Percentiles rank a stretch among this genome's conserved stretches.
Conservation (phyloP, 352 stramenopile species). For the Peronospora destructor region DNA sequence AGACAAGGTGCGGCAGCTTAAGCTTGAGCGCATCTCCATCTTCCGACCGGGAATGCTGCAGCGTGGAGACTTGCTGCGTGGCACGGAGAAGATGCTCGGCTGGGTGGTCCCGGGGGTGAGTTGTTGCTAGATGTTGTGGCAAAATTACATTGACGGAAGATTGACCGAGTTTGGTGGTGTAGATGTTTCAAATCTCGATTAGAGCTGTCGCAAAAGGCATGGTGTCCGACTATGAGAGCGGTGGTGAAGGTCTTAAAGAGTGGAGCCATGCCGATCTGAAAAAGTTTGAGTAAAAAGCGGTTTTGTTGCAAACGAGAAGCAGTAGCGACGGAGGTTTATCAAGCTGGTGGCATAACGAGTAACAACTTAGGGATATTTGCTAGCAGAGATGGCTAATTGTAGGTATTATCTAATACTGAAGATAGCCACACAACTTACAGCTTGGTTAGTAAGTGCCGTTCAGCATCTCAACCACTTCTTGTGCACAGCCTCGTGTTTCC, state of each 20-base stretch:
- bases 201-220: constrained; percentile 56
- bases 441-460: no score
- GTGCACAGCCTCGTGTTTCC: no score
- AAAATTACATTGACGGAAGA: background rate
- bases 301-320: background rate
- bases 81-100: constrained; percentile 40
- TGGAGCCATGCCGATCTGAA: constrained; percentile 51
- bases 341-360: background rate
- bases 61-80: constrained; percentile 47
- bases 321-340: background rate
- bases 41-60: constrained; percentile 58
- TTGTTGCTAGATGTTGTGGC: constrained; percentile 2
- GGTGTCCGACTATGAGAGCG: constrained; percentile 61
- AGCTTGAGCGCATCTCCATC: constrained; percentile 46
- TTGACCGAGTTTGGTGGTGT: constrained; percentile 7
- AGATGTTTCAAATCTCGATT: constrained; percentile 37
- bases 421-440: no score
- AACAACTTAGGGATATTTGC: no score
- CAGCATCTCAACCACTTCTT: no score
- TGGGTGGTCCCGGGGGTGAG: constrained; percentile 51
- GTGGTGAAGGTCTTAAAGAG: constrained; percentile 32
- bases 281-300: constrained; percentile 30
- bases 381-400: no score
- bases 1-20: constrained; percentile 51
- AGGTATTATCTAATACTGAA: no score